A percentile compares a stretch with the other conserved stretches of the same genome.
Evolutionary conservation across 2,329 filamentous ascomycete species (phyloP).

Genomic region (Aspergillus brunneoviolaceus): DNA sequence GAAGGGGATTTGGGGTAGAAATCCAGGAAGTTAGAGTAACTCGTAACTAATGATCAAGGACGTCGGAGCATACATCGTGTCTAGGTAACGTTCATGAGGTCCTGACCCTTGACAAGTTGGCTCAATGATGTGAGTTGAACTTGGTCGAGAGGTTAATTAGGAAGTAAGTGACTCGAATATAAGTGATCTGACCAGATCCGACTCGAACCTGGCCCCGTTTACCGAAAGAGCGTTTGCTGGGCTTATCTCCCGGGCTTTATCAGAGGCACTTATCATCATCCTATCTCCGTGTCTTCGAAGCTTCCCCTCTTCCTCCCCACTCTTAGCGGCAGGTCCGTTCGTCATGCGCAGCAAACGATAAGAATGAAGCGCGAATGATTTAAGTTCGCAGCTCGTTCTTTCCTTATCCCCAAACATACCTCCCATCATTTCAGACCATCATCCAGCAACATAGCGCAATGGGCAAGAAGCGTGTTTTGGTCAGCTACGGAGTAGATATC

Average conservation of each 20-base stretch:
- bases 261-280: conserved; percentile 1
- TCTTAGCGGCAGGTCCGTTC: not conserved
- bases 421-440: not conserved
- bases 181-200: too few species aligned
- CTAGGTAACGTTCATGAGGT: too few species aligned
- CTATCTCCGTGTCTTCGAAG: not conserved
- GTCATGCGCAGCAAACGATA: not conserved
- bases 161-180: too few species aligned
- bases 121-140: too few species aligned
- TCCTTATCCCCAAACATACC: not conserved
- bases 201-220: too few species aligned
- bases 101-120: too few species aligned
- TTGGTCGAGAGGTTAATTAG: too few species aligned
- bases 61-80: too few species aligned
- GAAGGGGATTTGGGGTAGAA: too few species aligned
- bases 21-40: too few species aligned
- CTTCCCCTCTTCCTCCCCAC: conserved; percentile 3
- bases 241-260: not conserved
- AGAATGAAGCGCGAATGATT: not conserved
- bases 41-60: too few species aligned
- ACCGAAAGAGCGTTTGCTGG: too few species aligned
- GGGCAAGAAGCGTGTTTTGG: conserved; percentile 53
- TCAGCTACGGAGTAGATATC: conserved; percentile 69
- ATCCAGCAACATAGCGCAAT: conserved; percentile 11
- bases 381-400: not conserved